Base-by-base conservation (phyloP, 139 green algal genomes). In the Chlamydomonas sp. region DNA sequence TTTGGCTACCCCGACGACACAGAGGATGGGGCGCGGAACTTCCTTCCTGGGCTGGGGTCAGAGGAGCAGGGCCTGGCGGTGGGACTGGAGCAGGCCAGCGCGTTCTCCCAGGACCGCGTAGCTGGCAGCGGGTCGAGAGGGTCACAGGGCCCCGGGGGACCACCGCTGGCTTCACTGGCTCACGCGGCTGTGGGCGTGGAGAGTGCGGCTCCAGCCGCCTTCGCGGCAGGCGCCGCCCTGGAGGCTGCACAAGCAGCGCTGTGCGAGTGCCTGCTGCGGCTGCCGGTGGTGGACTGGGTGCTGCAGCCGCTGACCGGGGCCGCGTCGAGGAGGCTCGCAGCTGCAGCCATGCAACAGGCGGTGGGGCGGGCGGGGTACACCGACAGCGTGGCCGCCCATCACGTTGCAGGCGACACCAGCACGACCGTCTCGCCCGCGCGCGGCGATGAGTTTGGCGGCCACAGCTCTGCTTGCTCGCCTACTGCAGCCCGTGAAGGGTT, bases 1-100 rank as follows among this genome's bases (percentile, higher is more conserved):
- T 93, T 97, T 81, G 96, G 97, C 10, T 99, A 95, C 89, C 97
- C 97, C 0, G 93, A 97, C 3, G 97, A 99, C 92, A 96, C 92
- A 0, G 83, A 85, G 1, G 89, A 91, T 6, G 95, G 91, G 49
- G 89, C 91, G 5, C 84, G 96, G 1, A 82, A 97, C 85, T 92
- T 97, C 49, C n/a, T 97, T 20, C 95, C 96, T 0, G 93, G 95
- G 0, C 87, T 96, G 1, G n/a, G 61, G 16, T 12, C 14, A n/a
- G 12, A 20, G 63, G 79, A 84, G 79, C 63, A 64, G 79, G 79
- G 76, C n/a, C n/a, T 49, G 79, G 64, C 14, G n/a, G 63, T 73
- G 80, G 2, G 66, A 17, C 20, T 12, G 83, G 63, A 76, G 79
- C 7, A 77, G 84, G 49, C 31, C 31, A 49, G 31, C 31, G 31